Percentiles rank a stretch among this genome's conserved stretches.
These are phyloP conservation scores for Aurantiochytrium sp. DNA, from an alignment of 108 stramenopile genomes.

Conservation along the genomic window DNA sequence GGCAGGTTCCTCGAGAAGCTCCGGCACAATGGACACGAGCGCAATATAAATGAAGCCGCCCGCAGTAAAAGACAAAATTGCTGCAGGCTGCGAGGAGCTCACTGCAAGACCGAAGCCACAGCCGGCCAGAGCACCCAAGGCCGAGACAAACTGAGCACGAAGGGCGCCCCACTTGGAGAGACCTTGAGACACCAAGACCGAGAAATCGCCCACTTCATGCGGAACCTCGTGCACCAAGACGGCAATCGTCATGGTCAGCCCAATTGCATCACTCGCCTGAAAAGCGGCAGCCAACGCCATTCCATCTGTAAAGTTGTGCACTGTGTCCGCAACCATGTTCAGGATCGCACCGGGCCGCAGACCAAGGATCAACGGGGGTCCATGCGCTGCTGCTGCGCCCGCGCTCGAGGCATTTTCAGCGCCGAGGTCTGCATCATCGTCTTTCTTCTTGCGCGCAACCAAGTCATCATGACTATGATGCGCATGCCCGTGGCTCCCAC, in stretches of 20 bases:
- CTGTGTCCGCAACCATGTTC: constrained; percentile 16
- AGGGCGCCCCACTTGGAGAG: not conserved
- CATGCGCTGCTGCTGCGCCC: too few relatives aligned
- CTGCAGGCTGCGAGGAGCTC: not conserved
- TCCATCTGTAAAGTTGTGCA: constrained; percentile 26
- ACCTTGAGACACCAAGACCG: constrained; percentile 2
- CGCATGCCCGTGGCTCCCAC: not conserved
- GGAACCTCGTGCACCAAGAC: constrained; percentile 23
- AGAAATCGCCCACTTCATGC: constrained; percentile 26
- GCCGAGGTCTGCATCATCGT: not conserved
- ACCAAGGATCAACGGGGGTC: not conserved
- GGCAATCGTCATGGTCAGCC: constrained; percentile 12
- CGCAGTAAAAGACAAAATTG: not conserved
- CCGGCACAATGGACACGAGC: not conserved
- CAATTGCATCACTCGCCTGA: not conserved
- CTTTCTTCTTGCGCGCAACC: not conserved
- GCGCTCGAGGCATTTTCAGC: too few relatives aligned
- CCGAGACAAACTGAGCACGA: not conserved
- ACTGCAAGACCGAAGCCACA: not conserved
- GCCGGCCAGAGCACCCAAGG: not conserved
- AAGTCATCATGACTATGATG: not conserved
- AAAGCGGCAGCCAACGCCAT: constrained; percentile 23
- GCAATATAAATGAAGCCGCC: not conserved
- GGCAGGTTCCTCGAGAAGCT: not conserved
- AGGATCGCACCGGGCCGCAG: constrained; percentile 9